Evolutionary conservation across 805 yeast species (phyloP), one percentile per base, ranked within the genome.

Genomic region (Wickerhamomyces pijperi): DNA sequence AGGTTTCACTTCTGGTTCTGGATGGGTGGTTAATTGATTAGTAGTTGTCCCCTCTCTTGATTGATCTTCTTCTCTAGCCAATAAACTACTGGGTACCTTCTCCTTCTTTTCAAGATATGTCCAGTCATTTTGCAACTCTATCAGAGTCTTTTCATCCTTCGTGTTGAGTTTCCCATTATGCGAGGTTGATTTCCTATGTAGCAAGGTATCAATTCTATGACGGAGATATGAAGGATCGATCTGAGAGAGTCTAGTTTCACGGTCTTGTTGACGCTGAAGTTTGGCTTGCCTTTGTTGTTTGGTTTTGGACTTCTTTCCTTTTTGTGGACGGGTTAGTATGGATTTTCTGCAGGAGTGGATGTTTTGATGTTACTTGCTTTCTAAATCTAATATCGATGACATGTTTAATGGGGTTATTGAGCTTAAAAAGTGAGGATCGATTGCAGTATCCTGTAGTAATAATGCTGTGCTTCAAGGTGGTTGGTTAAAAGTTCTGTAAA

Each of bases 91-190:
- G 25, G 25, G 28, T 13, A 13, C 12, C n/a, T 31, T 16, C 13
- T 18, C 13, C 32, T 5, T 19, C 39, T 40, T 43, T 35, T 40
- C 51, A 25, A 25, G 46, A 28, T 51, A 43, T 58, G 61, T 19
- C 48, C 43, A 17, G 65, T 59, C 32, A 61, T 64, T 2, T 55
- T 53, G 20, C 59, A 73, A 61, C 42, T 72, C 76, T 13, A 55
- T 55, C 40, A 59, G 51, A 23, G 70, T 51, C 1, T 42, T 39
- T 28, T 58, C 59, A 19, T 67, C 58, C 21, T 58, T 66, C 6
- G 47, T 48, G 39, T 56, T 46, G 29, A 58, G 46, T 19, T 58
- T 56, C 3, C 72, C 73, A 38, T 63, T 64, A 3, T 50, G 51
- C 8, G 47, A 39, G 7, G 7, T 9, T n/a, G 50, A 38, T 16